Percentiles rank a stretch among this genome's conserved stretches.
Conservation (phyloP, 1,284 basidiomycete species). For the Rhodotorula glutinis region DNA sequence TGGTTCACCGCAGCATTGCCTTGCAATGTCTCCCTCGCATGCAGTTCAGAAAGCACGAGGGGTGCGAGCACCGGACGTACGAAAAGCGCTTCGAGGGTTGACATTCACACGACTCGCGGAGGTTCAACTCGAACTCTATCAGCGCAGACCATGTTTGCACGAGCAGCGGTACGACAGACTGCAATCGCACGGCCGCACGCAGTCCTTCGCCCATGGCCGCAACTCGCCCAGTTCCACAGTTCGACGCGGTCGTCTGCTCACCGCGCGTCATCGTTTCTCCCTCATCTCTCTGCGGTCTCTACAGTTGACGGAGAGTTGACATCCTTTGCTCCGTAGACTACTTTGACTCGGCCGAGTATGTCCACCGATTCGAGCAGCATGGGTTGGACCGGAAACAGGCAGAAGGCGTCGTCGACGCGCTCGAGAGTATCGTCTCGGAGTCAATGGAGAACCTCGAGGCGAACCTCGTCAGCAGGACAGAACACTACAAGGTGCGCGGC, state of each 20-base stretch:
- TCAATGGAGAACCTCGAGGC: constrained; percentile 88
- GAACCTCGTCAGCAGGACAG: constrained; percentile 87
- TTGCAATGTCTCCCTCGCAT: background rate
- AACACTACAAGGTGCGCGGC: constrained; percentile 63
- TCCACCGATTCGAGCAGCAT: constrained; percentile 79
- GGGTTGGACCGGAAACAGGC: constrained; percentile 83
- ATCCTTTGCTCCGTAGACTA: no score
- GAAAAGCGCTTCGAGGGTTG: no score
- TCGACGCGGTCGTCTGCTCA: background rate
- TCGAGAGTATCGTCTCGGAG: constrained; percentile 93
- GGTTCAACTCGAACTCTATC: no score
- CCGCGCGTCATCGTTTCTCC: background rate
- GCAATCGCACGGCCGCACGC: background rate
- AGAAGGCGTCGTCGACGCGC: constrained; percentile 89
- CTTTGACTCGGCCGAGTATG: constrained; percentile 92
- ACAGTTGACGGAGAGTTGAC: no score
- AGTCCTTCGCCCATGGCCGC: background rate
- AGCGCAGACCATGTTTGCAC: background rate
- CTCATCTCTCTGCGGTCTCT: background rate
- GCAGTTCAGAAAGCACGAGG: no score
- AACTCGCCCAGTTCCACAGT: constrained; percentile 3
- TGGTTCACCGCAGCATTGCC: background rate
- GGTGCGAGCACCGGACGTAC: no score
- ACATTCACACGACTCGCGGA: no score
- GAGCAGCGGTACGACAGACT: background rate